Evolutionary conservation across 2,329 filamentous ascomycete species (phyloP), one percentile per base, ranked within the genome.

Genomic region (Fusarium udum): DNA sequence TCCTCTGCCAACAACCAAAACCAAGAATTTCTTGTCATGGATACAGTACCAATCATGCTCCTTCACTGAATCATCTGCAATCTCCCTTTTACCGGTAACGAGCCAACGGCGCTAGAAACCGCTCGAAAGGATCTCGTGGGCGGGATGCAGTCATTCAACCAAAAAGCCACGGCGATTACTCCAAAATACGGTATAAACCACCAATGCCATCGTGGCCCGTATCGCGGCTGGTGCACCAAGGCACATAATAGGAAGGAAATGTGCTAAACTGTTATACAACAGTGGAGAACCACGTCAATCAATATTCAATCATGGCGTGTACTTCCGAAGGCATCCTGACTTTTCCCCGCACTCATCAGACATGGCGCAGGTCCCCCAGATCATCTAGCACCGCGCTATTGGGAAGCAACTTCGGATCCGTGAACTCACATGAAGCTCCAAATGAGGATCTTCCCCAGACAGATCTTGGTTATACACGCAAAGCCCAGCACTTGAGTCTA

Each of bases 111-210:
- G 62, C 64, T 61, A 66, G 62, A 26, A 49, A 69, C 78, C 77
- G 76, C 77, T 78, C 77, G 71, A 79, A 79, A 66, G 77, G 77
- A 79, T 67, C 65, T 69, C 62, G 62, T 64, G 52, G 63, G 57
- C 36, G 63, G 31, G 34, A 72, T 63, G 51, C 28, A 22, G 34
- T 45, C 59, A 52, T 31, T 34, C 55, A 45, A 43, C 42, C 40
- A 70, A 48, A 51, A 40, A 31, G 52, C 24, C 28, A 52, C 46
- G 34, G 28, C 34, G 32, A 39, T 57, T 67, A 57, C 66, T 57
- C 70, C 70, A 73, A 73, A 60, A 67, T 69, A 55, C 52, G 61
- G 70, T 71, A 67, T 62, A 57, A 52, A 40, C 40, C 32, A 31
- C 45, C 39, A 51, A 56, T 61, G 45, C 31, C 64, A 58, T 53